phyloP scores from a whole-genome alignment of 768 basidiomycete species.

The Dendrothele bispora region DNA sequence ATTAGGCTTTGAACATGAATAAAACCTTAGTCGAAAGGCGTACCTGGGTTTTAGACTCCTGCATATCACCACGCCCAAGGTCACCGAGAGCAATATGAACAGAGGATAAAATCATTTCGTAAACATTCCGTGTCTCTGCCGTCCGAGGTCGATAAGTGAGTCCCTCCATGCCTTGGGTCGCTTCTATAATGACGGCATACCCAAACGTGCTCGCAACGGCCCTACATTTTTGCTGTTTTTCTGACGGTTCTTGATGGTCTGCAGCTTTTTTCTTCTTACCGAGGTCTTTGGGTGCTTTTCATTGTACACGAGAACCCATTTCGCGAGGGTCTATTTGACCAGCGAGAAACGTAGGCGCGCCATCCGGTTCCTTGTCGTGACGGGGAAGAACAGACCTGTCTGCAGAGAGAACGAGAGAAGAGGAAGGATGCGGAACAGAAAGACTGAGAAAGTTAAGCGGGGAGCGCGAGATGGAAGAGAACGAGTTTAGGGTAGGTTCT shows the following conservation, averaged over 20 bases:
- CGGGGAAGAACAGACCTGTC: slow-evolving; percentile 80
- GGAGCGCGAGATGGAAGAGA: too few species aligned
- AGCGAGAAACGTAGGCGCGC: slow-evolving; percentile 87
- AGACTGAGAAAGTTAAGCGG: too few species aligned
- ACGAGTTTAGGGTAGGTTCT: too few species aligned
- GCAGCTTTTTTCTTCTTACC: slow-evolving; percentile 98
- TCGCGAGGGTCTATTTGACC: slow-evolving; percentile 86
- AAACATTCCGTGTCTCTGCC: slow-evolving; percentile 91
- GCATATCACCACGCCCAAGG: too few species aligned
- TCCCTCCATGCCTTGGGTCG: slow-evolving; percentile 91
- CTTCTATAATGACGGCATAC: slow-evolving; percentile 90
- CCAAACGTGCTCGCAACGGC: slow-evolving; percentile 66
- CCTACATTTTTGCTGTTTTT: slow-evolving; percentile 61
- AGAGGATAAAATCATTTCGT: slow-evolving; percentile 82
- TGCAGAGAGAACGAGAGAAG: slow-evolving; percentile 91
- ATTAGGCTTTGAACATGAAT: too few species aligned
- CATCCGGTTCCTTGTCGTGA: slow-evolving; percentile 94
- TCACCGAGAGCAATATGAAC: slow-evolving; percentile 88
- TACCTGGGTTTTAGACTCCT: too few species aligned
- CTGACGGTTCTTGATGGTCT: slow-evolving; percentile 62
- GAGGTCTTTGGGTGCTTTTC: slow-evolving; percentile 87
- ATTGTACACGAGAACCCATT: slow-evolving; percentile 90
- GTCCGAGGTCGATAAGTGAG: slow-evolving; percentile 91
- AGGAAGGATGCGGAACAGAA: too few species aligned
- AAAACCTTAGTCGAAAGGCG: too few species aligned